Evolutionary conservation across 805 yeast genomes (phyloP), one percentile per base, ranked within the genome.

Genomic region (Lipomyces sp.): DNA sequence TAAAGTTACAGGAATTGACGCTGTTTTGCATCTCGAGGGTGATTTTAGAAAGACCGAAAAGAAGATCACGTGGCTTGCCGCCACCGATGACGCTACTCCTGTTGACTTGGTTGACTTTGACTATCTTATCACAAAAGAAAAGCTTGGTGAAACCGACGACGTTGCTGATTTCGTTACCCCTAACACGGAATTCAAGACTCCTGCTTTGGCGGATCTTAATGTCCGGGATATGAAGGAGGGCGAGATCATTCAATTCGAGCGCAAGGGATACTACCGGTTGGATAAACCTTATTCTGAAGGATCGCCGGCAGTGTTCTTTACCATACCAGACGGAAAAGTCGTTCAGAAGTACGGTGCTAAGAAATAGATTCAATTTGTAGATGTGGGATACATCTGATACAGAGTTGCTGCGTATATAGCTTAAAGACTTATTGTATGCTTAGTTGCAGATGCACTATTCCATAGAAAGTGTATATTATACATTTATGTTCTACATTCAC

Each of bases 1-100:
- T 55, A 70, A 81, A 50, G 89, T 89, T 64, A 82, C 82, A 58
- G 81, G 88, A 2, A 81, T 94, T 69, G 89, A 86, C 62, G 97
- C 92, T 64, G 88, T 86, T 73, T 83, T 94, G 74, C 89, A 94
- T 79, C 84, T 94, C 76, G 97, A 90, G 72, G 98, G 98, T 80
- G 98, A 94, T 78, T 94, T 93, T 91, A 89, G 90, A 81, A 94
- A 92, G 82, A 94, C 98, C 62, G 90, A 91, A 73, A 92, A 92
- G 86, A 94, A 94, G 80, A 79, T 94, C 68, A 93, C 97, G 58
- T 94, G 98, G 98, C 85, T 94, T 76, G 95, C 97, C 64, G 87
- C 88, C 74, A 88, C 96, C 57, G 81, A 80, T 34, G 93, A 91
- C 75, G 85, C 83, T 70, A 87, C 86, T 64, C 82, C 85, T 59